Conservation (phyloP, 495 filamentous ascomycete genomes). For the Aspergillus kassunensis region DNA sequence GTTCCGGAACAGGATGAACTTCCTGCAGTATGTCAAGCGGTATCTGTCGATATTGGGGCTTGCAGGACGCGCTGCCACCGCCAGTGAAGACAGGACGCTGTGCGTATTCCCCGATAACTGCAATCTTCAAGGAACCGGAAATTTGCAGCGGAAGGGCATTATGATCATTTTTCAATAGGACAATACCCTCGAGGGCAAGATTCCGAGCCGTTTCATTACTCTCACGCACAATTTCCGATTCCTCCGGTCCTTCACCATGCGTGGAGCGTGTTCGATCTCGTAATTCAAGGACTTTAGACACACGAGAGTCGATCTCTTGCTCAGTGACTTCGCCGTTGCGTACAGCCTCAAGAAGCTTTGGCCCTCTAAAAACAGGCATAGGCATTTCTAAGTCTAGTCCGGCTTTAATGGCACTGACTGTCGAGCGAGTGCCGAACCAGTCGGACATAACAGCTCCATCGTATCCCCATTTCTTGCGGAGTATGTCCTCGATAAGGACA, state of each 20-base stretch:
- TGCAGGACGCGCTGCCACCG: slow-evolving; percentile 68
- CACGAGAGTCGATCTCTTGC: slow-evolving; percentile 23
- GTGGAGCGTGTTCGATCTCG: slow-evolving; percentile 28
- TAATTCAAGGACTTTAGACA: neutral
- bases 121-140: slow-evolving; percentile 51
- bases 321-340: neutral
- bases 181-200: slow-evolving; percentile 57
- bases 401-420: slow-evolving; percentile 44
- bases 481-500: slow-evolving; percentile 49
- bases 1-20: no score
- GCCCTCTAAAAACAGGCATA: slow-evolving; percentile 46
- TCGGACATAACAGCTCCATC: slow-evolving; percentile 62
- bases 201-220: slow-evolving; percentile 51
- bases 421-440: slow-evolving; percentile 29
- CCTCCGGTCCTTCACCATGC: slow-evolving; percentile 41
- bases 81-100: slow-evolving; percentile 62
- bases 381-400: slow-evolving; percentile 66
- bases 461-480: slow-evolving; percentile 62
- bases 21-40: no score
- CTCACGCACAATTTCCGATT: slow-evolving; percentile 52
- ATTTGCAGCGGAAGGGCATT: slow-evolving; percentile 48
- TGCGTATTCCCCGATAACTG: slow-evolving; percentile 62
- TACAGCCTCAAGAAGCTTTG: neutral
- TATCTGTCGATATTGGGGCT: no score
- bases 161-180: slow-evolving; percentile 68